A percentile compares a stretch with the other conserved stretches of the same genome.
Conservation (phyloP, 495 filamentous ascomycete genomes). For the Penicillium pulvis region DNA sequence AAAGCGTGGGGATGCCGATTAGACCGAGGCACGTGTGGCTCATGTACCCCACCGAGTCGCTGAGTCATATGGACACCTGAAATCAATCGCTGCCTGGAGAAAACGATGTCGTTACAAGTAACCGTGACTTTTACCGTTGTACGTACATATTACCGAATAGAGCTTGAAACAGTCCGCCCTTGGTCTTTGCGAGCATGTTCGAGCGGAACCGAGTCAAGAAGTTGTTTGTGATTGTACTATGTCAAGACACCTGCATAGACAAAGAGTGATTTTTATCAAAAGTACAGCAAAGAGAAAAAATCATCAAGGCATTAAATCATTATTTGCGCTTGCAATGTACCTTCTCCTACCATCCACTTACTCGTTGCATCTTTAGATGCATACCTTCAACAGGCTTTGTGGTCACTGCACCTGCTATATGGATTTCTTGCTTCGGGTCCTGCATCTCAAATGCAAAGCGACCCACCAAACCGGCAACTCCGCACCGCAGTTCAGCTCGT, state of each 20-base stretch:
- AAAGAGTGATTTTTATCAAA: too few species aligned
- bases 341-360: conserved; percentile 62
- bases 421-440: conserved; percentile 59
- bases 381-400: conserved; percentile 67
- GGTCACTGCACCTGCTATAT: conserved; percentile 64
- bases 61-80: too few species aligned
- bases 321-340: background rate
- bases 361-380: conserved; percentile 57
- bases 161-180: too few species aligned
- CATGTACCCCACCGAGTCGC: background rate
- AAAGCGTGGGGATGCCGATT: conserved; percentile 24
- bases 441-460: conserved; percentile 55
- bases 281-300: too few species aligned
- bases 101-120: too few species aligned
- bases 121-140: too few species aligned
- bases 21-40: conserved; percentile 10
- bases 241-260: too few species aligned
- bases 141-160: too few species aligned
- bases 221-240: too few species aligned
- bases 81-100: too few species aligned
- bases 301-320: background rate
- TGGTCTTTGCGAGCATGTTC: too few species aligned
- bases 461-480: conserved; percentile 39
- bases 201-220: too few species aligned
- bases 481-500: conserved; percentile 41